Base-by-base conservation (phyloP, 2,329 filamentous ascomycete species). In the Hypoxylon sp. region DNA sequence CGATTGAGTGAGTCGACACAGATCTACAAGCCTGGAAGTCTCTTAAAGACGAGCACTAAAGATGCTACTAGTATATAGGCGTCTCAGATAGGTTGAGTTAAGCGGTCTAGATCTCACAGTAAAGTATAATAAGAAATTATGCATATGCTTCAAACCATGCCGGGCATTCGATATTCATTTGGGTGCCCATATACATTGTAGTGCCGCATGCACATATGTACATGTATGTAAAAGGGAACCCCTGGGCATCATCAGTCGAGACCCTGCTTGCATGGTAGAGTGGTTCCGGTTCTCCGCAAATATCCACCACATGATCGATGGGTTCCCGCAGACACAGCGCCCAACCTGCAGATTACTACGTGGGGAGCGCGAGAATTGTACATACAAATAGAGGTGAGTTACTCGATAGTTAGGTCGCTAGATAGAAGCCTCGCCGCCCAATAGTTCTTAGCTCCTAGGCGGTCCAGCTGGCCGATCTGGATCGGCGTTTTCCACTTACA, bases 221-320 rank as follows among this genome's bases (percentile, higher is more conserved):
- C 32, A 39, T 32, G 32, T 54, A 60, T 46, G 32, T 55, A 58
- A 61, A 62, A 50, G 35, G 54, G 47, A 52, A 31, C 51, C 65
- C 65, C 55, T 61, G 65, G 61, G 29, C 54, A 48, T 65, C 42
- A 59, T 60, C 54, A 65, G 62, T 68, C 65, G 54, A 70, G 65
- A 70, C 68, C 68, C 68, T 70, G 68, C 68, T 68, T 70, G 65
- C 68, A 68, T 68, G 57, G 55, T 19, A 70, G 39, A 46, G 53
- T 60, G 61, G 61, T 50, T 59, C 61, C 61, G 59, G 55, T 65
- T 69, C 65, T 68, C 65, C 68, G 65, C 65, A 70, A 65, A 59
- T 59, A 68, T 62, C 65, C 65, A 62, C 68, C 68, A 65, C 68
- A 65, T 70, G 68, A 70, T 68, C 61, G 68, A 54, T 65, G 62